Percentiles rank a stretch among this genome's conserved stretches.
Evolutionary conservation across 2,329 filamentous ascomycete genomes (phyloP).

Genomic region (Macroventuria anomochaeta): DNA sequence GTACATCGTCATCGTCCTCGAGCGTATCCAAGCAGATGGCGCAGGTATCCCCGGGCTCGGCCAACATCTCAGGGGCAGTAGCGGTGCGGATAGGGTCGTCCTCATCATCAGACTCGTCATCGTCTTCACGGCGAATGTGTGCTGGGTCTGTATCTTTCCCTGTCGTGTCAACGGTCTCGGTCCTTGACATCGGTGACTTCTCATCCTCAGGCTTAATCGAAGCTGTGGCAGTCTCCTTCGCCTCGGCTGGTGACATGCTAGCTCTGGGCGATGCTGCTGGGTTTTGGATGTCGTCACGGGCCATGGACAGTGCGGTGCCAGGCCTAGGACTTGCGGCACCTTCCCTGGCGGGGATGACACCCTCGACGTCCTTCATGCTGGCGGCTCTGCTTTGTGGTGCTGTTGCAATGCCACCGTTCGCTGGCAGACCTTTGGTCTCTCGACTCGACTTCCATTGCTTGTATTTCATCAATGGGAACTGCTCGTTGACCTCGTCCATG

Average conservation of each 20-base stretch:
- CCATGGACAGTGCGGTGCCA: slow-evolving; percentile 49
- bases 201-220: slow-evolving; percentile 23
- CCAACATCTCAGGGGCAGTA: slow-evolving; percentile 79
- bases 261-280: slow-evolving; percentile 21
- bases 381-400: slow-evolving; percentile 73
- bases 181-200: slow-evolving; percentile 24
- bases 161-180: slow-evolving; percentile 32
- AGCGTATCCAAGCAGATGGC: slow-evolving; percentile 95
- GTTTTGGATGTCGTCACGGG: slow-evolving; percentile 52
- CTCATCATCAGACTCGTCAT: slow-evolving; percentile 73
- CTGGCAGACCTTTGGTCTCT: slow-evolving; percentile 81
- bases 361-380: slow-evolving; percentile 73
- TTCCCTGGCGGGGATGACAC: slow-evolving; percentile 40
- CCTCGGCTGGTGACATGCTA: slow-evolving; percentile 28
- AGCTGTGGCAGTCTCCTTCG: slow-evolving; percentile 32
- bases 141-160: slow-evolving; percentile 28
- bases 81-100: slow-evolving; percentile 82
- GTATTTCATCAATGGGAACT: slow-evolving; percentile 95
- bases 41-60: slow-evolving; percentile 86
- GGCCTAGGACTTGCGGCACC: slow-evolving; percentile 43
- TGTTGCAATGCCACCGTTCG: slow-evolving; percentile 78
- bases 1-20: slow-evolving; percentile 94
- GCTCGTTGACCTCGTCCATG: slow-evolving; percentile 98
- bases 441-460: slow-evolving; percentile 89
- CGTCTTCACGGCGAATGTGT: slow-evolving; percentile 41